These are phyloP conservation scores for Atractiella rhizophila DNA, from an alignment of 768 basidiomycete genomes.

Conservation along the genomic window DNA sequence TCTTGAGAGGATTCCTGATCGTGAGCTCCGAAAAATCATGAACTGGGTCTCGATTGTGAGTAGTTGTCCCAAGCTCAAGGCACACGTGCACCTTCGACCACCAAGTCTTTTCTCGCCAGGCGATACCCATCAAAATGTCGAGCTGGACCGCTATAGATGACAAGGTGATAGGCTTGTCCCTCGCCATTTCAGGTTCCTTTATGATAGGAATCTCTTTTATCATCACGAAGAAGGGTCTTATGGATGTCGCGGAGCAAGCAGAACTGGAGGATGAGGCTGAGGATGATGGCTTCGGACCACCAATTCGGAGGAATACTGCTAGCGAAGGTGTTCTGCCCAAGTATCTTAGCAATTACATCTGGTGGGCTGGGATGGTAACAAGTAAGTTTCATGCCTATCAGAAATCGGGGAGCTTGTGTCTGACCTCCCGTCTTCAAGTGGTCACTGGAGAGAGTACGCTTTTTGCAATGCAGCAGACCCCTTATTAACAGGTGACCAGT, in stretches of 20 bases:
- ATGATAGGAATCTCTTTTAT: constrained; percentile 92
- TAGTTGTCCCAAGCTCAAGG: too few species aligned
- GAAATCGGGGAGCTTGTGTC: background rate
- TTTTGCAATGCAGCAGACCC: background rate
- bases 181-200: constrained; percentile 59
- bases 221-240: constrained; percentile 96
- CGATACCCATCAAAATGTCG: too few species aligned
- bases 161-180: constrained; percentile 76
- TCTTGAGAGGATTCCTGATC: too few species aligned
- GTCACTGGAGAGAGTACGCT: constrained; percentile 62
- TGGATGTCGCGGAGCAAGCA: constrained; percentile 52
- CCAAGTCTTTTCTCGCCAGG: too few species aligned
- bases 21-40: too few species aligned
- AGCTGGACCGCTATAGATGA: too few species aligned
- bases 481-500: constrained; percentile 18
- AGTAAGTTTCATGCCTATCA: constrained; percentile 30
- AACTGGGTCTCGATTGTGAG: too few species aligned
- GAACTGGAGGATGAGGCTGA: too few species aligned
- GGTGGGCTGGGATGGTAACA: constrained; percentile 89
- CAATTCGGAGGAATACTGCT: constrained; percentile 9
- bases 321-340: constrained; percentile 54
- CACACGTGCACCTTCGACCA: too few species aligned
- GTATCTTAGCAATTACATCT: constrained; percentile 73
- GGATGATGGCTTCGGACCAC: constrained; percentile 23
- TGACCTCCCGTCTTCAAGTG: constrained; percentile 29